phyloP scores from a whole-genome alignment of 1,284 basidiomycete species.

The Neolentinus lepideus region DNA sequence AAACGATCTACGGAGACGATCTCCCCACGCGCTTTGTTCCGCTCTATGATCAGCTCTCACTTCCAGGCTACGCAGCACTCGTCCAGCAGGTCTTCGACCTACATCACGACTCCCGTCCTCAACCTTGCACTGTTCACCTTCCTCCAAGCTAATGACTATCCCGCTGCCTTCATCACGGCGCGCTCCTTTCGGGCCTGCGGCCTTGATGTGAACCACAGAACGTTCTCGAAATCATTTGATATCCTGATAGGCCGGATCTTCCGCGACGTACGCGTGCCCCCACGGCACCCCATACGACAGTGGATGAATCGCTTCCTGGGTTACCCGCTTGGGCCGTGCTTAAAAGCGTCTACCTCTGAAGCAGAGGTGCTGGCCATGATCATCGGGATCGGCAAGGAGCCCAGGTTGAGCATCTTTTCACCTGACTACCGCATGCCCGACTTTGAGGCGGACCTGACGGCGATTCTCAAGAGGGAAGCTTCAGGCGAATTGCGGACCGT shows the following conservation, averaged over 20 bases:
- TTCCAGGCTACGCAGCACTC: not conserved
- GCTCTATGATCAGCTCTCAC: not conserved
- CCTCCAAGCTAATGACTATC: constrained; percentile 35
- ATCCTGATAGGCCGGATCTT: constrained; percentile 16
- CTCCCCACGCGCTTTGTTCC: not conserved
- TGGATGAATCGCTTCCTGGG: constrained; percentile 26
- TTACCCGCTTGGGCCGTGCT: not conserved
- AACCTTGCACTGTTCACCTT: constrained; percentile 37
- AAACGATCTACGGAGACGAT: not conserved
- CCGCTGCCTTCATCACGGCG: constrained; percentile 34
- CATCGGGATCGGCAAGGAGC: not conserved
- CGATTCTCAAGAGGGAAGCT: not conserved
- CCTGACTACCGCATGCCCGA: not conserved
- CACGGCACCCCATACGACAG: not conserved
- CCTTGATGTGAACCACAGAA: constrained; percentile 24
- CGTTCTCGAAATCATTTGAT: constrained; percentile 31
- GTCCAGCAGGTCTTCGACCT: constrained; percentile 15
- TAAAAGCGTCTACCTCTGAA: not conserved
- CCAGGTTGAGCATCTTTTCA: not conserved
- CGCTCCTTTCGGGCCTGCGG: constrained; percentile 23
- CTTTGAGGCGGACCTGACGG: not conserved
- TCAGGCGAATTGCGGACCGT: not conserved
- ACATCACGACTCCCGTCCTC: constrained; percentile 27
- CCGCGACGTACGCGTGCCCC: constrained; percentile 7
- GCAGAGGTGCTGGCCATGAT: not conserved